A percentile compares a stretch with the other conserved stretches of the same genome.
Evolutionary conservation across 2,329 filamentous ascomycete species (phyloP).

Genomic region (Zarea fungicola): DNA sequence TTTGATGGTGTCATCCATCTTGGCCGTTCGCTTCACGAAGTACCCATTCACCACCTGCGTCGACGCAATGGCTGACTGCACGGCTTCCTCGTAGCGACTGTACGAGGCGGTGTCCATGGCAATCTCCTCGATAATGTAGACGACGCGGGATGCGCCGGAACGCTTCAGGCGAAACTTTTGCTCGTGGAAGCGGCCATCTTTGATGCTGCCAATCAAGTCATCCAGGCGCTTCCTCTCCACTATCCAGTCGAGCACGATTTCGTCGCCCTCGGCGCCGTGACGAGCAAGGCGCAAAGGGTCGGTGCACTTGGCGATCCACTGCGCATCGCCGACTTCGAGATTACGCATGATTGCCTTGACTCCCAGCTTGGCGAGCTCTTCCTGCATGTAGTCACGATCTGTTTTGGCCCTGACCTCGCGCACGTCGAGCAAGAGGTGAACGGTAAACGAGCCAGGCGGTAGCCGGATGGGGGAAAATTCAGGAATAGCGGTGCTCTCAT

Average conservation of each 20-base stretch:
- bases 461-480: slow-evolving; percentile 56
- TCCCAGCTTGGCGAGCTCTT: slow-evolving; percentile 62
- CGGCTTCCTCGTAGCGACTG: slow-evolving; percentile 57
- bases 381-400: slow-evolving; percentile 72
- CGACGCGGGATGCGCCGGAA: slow-evolving; percentile 68
- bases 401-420: slow-evolving; percentile 69
- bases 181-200: slow-evolving; percentile 76
- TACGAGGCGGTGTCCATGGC: slow-evolving; percentile 49
- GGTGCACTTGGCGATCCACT: slow-evolving; percentile 73
- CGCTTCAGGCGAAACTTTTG: slow-evolving; percentile 75
- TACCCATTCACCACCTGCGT: slow-evolving; percentile 75
- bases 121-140: slow-evolving; percentile 75
- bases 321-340: slow-evolving; percentile 67
- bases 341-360: slow-evolving; percentile 61
- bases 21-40: slow-evolving; percentile 70
- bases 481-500: slow-evolving; percentile 32
- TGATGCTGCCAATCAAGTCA: slow-evolving; percentile 74
- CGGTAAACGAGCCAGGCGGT: slow-evolving; percentile 60
- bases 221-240: slow-evolving; percentile 77
- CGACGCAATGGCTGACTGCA: slow-evolving; percentile 68
- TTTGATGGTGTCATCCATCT: slow-evolving; percentile 71
- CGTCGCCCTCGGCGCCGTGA: slow-evolving; percentile 58
- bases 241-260: slow-evolving; percentile 74
- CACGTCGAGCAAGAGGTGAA: slow-evolving; percentile 68
- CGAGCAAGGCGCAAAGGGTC: slow-evolving; percentile 51